These are phyloP conservation scores for Perkinsus olseni DNA, from an alignment of 169 alveolate species.

Conservation along the genomic window DNA sequence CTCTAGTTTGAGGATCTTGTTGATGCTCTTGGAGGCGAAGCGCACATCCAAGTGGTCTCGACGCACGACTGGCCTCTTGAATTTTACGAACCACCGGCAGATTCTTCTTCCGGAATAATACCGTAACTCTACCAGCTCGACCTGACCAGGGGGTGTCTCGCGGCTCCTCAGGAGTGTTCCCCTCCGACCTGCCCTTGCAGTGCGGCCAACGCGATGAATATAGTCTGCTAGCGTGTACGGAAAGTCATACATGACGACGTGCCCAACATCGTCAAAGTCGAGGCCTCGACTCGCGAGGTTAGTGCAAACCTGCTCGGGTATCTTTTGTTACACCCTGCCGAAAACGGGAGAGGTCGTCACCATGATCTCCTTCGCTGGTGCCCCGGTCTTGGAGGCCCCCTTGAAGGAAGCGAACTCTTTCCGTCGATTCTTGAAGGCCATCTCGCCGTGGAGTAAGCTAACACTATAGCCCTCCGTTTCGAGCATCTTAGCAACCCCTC, in stretches of 20 bases:
- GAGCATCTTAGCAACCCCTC: conserved; percentile 18
- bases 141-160: background rate
- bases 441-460: conserved; percentile 19
- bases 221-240: conserved; percentile 82
- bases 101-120: background rate
- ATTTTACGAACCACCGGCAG: background rate
- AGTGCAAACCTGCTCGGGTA: conserved; percentile 54
- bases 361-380: background rate
- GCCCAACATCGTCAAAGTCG: conserved; percentile 89
- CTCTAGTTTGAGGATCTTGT: background rate
- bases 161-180: background rate
- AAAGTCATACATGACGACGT: conserved; percentile 87
- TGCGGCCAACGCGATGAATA: conserved; percentile 94
- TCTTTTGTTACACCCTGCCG: too few species aligned
- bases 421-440: conserved; percentile 21
- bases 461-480: conserved; percentile 14
- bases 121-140: background rate
- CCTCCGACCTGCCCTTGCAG: conserved; percentile 87
- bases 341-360: background rate
- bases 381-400: background rate
- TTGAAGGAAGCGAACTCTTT: conserved; percentile 7
- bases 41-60: background rate
- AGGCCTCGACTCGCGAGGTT: conserved; percentile 97
- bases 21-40: background rate
- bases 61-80: background rate